A percentile compares a stretch with the other conserved stretches of the same genome.
phyloP scores from a whole-genome alignment of 2,329 filamentous ascomycete genomes.

The Fusarium caatingaense region DNA sequence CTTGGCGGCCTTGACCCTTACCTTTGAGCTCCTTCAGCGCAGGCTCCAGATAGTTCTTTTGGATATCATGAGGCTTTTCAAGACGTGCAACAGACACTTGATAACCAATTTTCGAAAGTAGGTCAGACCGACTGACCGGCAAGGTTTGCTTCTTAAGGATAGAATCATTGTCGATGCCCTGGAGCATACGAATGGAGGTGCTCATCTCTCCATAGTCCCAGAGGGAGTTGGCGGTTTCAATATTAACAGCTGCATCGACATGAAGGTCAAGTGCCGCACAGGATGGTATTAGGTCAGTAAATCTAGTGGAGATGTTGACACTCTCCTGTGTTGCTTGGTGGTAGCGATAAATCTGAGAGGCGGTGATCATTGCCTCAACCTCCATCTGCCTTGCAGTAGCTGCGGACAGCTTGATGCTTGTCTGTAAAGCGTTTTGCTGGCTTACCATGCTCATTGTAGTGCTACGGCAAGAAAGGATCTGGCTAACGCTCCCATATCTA shows the following conservation, averaged over 20 bases:
- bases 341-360: constrained; percentile 79
- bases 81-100: constrained; percentile 90
- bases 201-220: constrained; percentile 95
- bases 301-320: constrained; percentile 82
- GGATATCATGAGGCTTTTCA: constrained; percentile 90
- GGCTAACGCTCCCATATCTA: constrained; percentile 81
- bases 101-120: constrained; percentile 88
- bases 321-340: constrained; percentile 89
- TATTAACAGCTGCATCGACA: constrained; percentile 79
- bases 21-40: constrained; percentile 85
- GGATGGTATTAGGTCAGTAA: constrained; percentile 79
- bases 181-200: constrained; percentile 88
- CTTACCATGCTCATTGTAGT: constrained; percentile 85
- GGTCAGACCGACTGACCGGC: constrained; percentile 76
- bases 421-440: constrained; percentile 72
- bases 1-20: constrained; percentile 74
- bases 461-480: constrained; percentile 84
- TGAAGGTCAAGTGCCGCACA: constrained; percentile 78
- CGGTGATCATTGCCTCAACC: constrained; percentile 79
- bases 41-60: constrained; percentile 84
- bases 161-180: constrained; percentile 71
- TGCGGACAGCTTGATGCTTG: constrained; percentile 69
- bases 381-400: constrained; percentile 77
- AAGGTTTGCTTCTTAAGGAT: constrained; percentile 76
- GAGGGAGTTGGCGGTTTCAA: constrained; percentile 88